Conservation (phyloP, 768 basidiomycete genomes). For the Hygrophorus pudorinus region DNA sequence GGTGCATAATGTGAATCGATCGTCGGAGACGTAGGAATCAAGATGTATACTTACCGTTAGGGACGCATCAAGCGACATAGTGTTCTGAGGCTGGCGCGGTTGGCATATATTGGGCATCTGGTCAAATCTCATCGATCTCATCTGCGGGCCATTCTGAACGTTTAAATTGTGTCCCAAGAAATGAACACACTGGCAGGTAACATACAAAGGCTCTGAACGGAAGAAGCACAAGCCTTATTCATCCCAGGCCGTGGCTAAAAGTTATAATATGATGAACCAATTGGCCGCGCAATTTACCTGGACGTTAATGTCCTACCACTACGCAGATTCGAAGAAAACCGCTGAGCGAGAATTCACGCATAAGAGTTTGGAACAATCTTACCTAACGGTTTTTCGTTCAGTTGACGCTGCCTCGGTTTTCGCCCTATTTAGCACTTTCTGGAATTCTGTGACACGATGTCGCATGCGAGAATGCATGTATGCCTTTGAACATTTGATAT, state of each 20-base stretch:
- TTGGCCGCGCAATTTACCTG: not conserved
- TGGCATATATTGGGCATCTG: too few species aligned
- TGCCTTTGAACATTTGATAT: conserved; percentile 97
- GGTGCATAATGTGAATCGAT: conserved; percentile 27
- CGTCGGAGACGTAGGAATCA: not conserved
- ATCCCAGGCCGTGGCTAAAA: too few species aligned
- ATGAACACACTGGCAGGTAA: too few species aligned
- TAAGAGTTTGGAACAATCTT: conserved; percentile 15
- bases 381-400: conserved; percentile 91
- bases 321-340: not conserved
- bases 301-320: conserved; percentile 2
- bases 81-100: too few species aligned
- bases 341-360: not conserved
- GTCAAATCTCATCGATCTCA: too few species aligned
- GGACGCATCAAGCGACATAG: too few species aligned
- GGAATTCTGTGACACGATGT: conserved; percentile 88
- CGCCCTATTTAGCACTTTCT: conserved; percentile 90
- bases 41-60: not conserved
- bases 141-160: too few species aligned
- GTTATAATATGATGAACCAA: too few species aligned
- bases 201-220: too few species aligned
- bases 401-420: conserved; percentile 80
- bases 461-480: conserved; percentile 99
- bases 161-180: too few species aligned
- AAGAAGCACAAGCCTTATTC: too few species aligned